Percentiles rank a stretch among this genome's conserved stretches.
Evolutionary conservation across 106 monocot species (phyloP).

Genomic region (Platanthera zijinensis): DNA sequence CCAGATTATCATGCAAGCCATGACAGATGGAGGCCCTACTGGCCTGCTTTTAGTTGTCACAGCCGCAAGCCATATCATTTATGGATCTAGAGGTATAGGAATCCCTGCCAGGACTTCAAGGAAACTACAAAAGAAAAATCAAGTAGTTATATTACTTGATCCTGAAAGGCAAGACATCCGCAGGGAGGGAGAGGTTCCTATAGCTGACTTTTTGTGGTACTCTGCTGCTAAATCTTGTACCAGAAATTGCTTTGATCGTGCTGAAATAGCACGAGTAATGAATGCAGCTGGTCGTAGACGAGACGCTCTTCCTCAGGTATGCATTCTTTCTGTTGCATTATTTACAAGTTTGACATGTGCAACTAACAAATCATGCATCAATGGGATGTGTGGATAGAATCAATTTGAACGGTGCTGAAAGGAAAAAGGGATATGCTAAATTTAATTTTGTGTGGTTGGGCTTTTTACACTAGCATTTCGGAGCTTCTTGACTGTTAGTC

Average conservation of each 20-base stretch:
- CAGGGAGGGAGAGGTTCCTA: slow-evolving; percentile 87
- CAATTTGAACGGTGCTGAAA: neutral
- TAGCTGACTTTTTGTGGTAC: slow-evolving; percentile 97
- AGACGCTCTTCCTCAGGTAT: slow-evolving; percentile 88
- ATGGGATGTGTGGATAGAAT: neutral
- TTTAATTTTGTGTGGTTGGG: neutral
- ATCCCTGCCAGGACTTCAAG: slow-evolving; percentile 87
- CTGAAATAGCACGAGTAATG: slow-evolving; percentile 96
- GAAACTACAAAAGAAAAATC: slow-evolving; percentile 85
- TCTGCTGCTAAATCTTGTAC: slow-evolving; percentile 91
- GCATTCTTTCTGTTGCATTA: slow-evolving; percentile 3
- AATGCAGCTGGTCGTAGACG: slow-evolving; percentile 86
- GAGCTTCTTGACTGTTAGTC: neutral
- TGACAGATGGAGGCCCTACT: slow-evolving; percentile 49
- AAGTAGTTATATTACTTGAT: slow-evolving; percentile 82
- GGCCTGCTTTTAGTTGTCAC: slow-evolving; percentile 85
- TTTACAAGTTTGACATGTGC: neutral
- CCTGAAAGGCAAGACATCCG: slow-evolving; percentile 93
- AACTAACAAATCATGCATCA: neutral
- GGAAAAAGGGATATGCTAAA: neutral
- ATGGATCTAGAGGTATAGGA: slow-evolving; percentile 86
- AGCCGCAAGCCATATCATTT: slow-evolving; percentile 92
- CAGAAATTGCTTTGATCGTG: slow-evolving; percentile 98
- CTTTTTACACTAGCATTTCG: neutral
- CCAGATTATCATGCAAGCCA: slow-evolving; percentile 56